Conservation (phyloP, 192 early-diverging fungal species). For the Entrophospora sp. region DNA sequence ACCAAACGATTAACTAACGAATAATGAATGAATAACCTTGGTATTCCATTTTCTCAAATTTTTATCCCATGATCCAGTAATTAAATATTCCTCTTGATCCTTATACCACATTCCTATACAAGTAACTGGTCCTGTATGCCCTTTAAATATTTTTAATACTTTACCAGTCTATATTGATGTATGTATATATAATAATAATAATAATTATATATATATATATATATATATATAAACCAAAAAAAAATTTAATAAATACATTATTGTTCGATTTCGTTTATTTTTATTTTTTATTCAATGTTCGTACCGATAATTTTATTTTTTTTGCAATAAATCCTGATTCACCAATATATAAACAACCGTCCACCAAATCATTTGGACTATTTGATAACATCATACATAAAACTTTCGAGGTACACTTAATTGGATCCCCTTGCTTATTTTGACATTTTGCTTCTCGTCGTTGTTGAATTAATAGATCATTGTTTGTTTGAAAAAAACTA, state of each 20-base stretch:
- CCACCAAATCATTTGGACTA: slow-evolving; percentile 28
- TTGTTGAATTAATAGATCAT: slow-evolving; percentile 46
- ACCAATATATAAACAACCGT: slow-evolving; percentile 47
- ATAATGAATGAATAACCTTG: slow-evolving; percentile 47
- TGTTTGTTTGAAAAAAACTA: slow-evolving; percentile 70
- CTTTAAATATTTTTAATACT: slow-evolving; percentile 42
- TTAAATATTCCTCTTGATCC: slow-evolving; percentile 46
- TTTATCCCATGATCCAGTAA: slow-evolving; percentile 96
- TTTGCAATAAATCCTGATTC: slow-evolving; percentile 65
- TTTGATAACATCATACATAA: slow-evolving; percentile 37
- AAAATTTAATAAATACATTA: not conserved
- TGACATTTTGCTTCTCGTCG: slow-evolving; percentile 45
- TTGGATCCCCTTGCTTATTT: slow-evolving; percentile 50
- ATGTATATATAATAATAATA: too few relatives aligned
- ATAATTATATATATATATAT: too few relatives aligned
- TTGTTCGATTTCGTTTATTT: not conserved
- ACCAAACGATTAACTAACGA: too few relatives aligned
- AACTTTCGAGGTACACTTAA: slow-evolving; percentile 53
- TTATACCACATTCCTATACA: slow-evolving; percentile 43
- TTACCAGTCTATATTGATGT: slow-evolving; percentile 49
- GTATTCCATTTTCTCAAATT: slow-evolving; percentile 75
- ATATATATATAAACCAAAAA: too few relatives aligned
- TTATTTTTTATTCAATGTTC: not conserved
- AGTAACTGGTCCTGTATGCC: slow-evolving; percentile 67
- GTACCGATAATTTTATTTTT: slow-evolving; percentile 58